phyloP scores from a whole-genome alignment of 2,329 filamentous ascomycete species.

The Paraconiothyrium sp. region DNA sequence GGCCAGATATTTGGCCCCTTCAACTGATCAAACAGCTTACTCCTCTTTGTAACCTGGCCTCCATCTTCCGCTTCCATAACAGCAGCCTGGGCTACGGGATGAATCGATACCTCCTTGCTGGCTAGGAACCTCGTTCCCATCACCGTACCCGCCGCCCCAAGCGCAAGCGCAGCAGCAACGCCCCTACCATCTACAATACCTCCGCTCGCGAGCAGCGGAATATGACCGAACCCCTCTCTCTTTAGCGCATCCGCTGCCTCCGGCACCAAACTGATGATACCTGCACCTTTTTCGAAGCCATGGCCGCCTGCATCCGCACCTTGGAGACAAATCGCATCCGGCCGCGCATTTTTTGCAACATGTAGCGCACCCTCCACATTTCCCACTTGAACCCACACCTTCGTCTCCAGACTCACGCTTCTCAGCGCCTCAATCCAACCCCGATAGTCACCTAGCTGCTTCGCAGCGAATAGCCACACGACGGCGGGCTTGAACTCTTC shows the following conservation, averaged over 20 bases:
- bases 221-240: constrained; percentile 32
- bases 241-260: constrained; percentile 63
- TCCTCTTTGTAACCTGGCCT: constrained; percentile 59
- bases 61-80: constrained; percentile 60
- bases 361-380: constrained; percentile 65
- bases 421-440: constrained; percentile 48
- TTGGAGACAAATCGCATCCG: constrained; percentile 71
- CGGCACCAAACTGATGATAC: constrained; percentile 67
- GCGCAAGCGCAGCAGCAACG: constrained; percentile 64
- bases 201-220: constrained; percentile 64
- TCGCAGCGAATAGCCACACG: constrained; percentile 74
- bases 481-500: constrained; percentile 64
- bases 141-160: constrained; percentile 64
- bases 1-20: constrained; percentile 69
- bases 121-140: constrained; percentile 74
- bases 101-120: constrained; percentile 56
- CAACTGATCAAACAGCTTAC: constrained; percentile 62
- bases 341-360: constrained; percentile 57
- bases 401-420: constrained; percentile 45
- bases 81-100: constrained; percentile 56
- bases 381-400: constrained; percentile 70
- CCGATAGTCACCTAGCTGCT: constrained; percentile 50
- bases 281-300: constrained; percentile 64
- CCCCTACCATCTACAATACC: constrained; percentile 69
- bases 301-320: constrained; percentile 73